Evolutionary conservation across 2,329 filamentous ascomycete genomes (phyloP).

Genomic region (Dothidotthia symphoricarpi): DNA sequence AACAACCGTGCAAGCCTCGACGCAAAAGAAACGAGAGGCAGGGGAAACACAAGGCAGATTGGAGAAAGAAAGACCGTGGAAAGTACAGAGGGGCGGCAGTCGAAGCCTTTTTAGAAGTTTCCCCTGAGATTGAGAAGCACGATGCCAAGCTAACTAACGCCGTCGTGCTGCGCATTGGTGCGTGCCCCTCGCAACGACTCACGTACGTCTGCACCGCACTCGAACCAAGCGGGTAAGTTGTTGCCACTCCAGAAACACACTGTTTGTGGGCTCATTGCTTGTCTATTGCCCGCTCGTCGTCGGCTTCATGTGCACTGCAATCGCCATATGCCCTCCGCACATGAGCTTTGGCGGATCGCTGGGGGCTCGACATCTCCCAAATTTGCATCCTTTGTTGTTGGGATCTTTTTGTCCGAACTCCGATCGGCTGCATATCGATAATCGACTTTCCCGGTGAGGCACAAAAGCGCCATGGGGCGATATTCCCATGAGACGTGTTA

Average conservation of each 20-base stretch:
- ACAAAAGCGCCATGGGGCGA: no score
- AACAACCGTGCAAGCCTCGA: conserved; percentile 15
- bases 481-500: no score
- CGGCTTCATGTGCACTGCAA: no score
- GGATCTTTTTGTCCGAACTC: no score
- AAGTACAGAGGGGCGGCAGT: conserved; percentile 31
- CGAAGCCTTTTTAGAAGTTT: conserved; percentile 32
- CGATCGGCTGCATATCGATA: no score
- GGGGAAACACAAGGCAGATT: conserved; percentile 18
- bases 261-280: no score
- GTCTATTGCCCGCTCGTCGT: no score
- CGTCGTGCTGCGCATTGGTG: conserved; percentile 24
- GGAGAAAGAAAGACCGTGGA: conserved; percentile 30
- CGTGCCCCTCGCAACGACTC: conserved; percentile 23
- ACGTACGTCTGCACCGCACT: conserved; percentile 8
- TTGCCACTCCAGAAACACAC: conserved; percentile 23
- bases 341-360: no score
- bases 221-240: conserved; percentile 11
- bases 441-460: no score
- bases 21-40: conserved; percentile 35
- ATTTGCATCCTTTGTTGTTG: no score
- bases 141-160: conserved; percentile 27
- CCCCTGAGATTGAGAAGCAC: conserved; percentile 32
- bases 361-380: no score
- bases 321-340: no score